A percentile compares a stretch with the other conserved stretches of the same genome.
These are phyloP conservation scores for Pseudogymnoascus sp. DNA, from an alignment of 2,329 filamentous ascomycete species.

Conservation along the genomic window DNA sequence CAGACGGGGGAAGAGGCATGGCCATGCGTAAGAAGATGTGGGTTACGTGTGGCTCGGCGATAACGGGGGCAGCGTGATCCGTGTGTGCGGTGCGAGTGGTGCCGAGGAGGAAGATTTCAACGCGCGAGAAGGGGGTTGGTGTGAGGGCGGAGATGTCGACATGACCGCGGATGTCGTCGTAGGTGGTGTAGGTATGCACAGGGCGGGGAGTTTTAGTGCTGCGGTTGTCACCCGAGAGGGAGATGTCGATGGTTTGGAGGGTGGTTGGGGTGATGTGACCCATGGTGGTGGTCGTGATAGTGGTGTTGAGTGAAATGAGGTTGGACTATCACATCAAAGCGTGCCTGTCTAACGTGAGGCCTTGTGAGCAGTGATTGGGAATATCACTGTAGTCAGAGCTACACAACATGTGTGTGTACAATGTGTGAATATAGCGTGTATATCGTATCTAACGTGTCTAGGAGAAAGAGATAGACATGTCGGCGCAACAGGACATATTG, in stretches of 20 bases:
- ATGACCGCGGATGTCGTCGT: constrained; percentile 1
- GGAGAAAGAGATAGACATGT: not conserved
- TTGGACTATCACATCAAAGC: not conserved
- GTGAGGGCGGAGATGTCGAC: not conserved
- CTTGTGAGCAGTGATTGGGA: not conserved
- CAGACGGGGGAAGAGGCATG: constrained; percentile 23
- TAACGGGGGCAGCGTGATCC: not conserved
- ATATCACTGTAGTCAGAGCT: not conserved
- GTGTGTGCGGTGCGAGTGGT: not conserved
- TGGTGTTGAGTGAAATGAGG: not conserved
- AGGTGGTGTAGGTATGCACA: constrained; percentile 1
- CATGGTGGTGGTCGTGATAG: not conserved
- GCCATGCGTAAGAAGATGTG: constrained; percentile 28
- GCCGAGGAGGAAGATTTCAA: not conserved
- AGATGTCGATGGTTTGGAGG: not conserved
- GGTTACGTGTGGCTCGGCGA: not conserved
- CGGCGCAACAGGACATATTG: not conserved
- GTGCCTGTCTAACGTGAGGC: too few relatives aligned
- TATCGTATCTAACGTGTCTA: not conserved
- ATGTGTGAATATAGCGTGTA: not conserved
- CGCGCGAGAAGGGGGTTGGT: not conserved
- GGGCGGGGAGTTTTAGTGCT: not conserved
- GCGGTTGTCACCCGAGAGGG: not conserved
- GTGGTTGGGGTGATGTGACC: not conserved
- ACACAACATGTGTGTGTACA: not conserved